Percentiles rank a stretch among this genome's conserved stretches.
Conservation (phyloP, 106 monocot species). For the Dioscorea zingiberensis region DNA sequence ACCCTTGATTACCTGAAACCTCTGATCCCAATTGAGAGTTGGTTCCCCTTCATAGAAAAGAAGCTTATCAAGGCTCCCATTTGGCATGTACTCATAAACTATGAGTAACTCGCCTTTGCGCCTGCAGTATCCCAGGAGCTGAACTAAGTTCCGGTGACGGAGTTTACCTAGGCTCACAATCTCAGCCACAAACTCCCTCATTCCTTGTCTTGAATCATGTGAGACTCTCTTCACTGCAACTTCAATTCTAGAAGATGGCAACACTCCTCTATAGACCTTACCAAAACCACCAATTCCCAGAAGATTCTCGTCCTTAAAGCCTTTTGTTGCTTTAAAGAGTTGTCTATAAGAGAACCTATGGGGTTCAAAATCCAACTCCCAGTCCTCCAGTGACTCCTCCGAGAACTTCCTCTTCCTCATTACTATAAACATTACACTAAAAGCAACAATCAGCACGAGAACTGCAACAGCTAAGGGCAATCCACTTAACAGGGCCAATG, state of each 20-base stretch:
- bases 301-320: slow-evolving; percentile 4
- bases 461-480: not conserved
- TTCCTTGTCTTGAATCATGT: slow-evolving; percentile 1
- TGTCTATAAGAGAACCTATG: slow-evolving; percentile 8
- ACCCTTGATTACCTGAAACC: slow-evolving; percentile 4
- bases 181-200: slow-evolving; percentile 3
- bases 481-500: too few relatives aligned
- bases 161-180: slow-evolving; percentile 5
- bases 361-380: not conserved
- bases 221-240: slow-evolving; percentile 12
- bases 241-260: slow-evolving; percentile 6
- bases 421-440: not conserved
- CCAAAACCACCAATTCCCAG: slow-evolving; percentile 7
- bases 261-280: slow-evolving; percentile 4
- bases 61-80: slow-evolving; percentile 10
- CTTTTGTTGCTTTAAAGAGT: slow-evolving; percentile 1
- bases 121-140: slow-evolving; percentile 8
- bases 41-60: not conserved
- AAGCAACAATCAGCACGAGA: not conserved
- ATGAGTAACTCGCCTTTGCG: not conserved
- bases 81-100: slow-evolving; percentile 10
- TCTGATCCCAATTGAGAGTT: not conserved
- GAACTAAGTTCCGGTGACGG: slow-evolving; percentile 2
- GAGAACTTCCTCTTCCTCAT: slow-evolving; percentile 2
- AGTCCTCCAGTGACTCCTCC: slow-evolving; percentile 19